phyloP scores from a whole-genome alignment of 148 eudicot genomes.

The Vaccinium corymbosum region DNA sequence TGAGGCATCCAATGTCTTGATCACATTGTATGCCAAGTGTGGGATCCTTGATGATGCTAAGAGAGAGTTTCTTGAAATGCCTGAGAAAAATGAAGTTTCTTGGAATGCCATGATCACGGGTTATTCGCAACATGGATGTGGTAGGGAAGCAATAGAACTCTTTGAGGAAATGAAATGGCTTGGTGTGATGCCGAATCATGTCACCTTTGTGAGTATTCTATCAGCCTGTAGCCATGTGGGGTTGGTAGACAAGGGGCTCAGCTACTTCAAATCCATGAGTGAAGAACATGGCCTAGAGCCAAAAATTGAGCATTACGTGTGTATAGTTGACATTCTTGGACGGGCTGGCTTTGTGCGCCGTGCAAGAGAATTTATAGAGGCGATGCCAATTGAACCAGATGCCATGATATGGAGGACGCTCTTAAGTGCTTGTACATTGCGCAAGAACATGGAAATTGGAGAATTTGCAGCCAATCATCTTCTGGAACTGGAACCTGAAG shows the following conservation, averaged over 20 bases:
- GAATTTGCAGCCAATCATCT: slow-evolving; percentile 56
- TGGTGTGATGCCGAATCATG: slow-evolving; percentile 58
- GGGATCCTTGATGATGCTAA: slow-evolving; percentile 70
- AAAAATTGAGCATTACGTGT: slow-evolving; percentile 66
- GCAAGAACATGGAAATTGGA: slow-evolving; percentile 67
- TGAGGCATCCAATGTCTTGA: slow-evolving; percentile 75
- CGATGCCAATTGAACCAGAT: slow-evolving; percentile 80
- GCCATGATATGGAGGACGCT: slow-evolving; percentile 87
- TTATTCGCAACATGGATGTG: slow-evolving; percentile 61
- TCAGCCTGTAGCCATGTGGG: slow-evolving; percentile 94
- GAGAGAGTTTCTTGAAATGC: slow-evolving; percentile 56
- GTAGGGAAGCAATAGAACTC: slow-evolving; percentile 54
- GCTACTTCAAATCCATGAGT: slow-evolving; percentile 68
- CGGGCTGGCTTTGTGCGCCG: slow-evolving; percentile 59
- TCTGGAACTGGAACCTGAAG: slow-evolving; percentile 60
- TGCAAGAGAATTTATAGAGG: slow-evolving; percentile 57
- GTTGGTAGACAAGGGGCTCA: slow-evolving; percentile 72
- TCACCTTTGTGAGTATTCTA: slow-evolving; percentile 74
- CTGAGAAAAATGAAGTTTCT: slow-evolving; percentile 59
- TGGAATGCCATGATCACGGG: slow-evolving; percentile 91
- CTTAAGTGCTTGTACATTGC: slow-evolving; percentile 68
- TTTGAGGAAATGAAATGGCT: slow-evolving; percentile 66
- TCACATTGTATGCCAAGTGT: slow-evolving; percentile 76
- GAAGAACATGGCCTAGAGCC: slow-evolving; percentile 57
- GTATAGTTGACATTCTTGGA: slow-evolving; percentile 73